phyloP scores from a whole-genome alignment of 768 basidiomycete genomes.

The Lanmaoa pseudosensibilis region DNA sequence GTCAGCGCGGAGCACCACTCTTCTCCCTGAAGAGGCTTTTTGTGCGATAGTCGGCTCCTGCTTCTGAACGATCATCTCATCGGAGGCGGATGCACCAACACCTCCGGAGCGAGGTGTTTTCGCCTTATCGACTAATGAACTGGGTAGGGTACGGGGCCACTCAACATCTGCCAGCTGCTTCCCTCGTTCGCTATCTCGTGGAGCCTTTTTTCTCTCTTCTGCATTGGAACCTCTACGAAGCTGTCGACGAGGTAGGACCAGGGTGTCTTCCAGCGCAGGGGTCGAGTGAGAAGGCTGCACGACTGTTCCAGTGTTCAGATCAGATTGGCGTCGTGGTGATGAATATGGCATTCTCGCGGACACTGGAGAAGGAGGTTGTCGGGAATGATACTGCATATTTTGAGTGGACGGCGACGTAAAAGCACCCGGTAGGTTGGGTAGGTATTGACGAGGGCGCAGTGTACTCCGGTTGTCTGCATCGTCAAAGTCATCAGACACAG shows the following conservation, averaged over 20 bases:
- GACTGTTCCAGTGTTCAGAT: slow-evolving; percentile 16
- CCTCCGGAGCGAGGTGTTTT: slow-evolving; percentile 16
- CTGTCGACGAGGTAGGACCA: slow-evolving; percentile 25
- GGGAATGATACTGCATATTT: slow-evolving; percentile 37
- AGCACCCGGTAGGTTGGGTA: slow-evolving; percentile 28
- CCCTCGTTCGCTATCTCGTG: slow-evolving; percentile 27
- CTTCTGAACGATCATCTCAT: slow-evolving; percentile 23
- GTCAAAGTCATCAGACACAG: slow-evolving; percentile 56
- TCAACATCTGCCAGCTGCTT: slow-evolving; percentile 21
- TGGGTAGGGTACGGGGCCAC: slow-evolving; percentile 15
- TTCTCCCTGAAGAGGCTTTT: slow-evolving; percentile 18
- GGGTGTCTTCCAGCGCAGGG: slow-evolving; percentile 34
- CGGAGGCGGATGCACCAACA: slow-evolving; percentile 19
- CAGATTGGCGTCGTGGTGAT: slow-evolving; percentile 27
- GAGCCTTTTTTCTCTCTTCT: slow-evolving; percentile 24
- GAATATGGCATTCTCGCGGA: slow-evolving; percentile 28
- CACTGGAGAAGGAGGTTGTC: slow-evolving; percentile 40
- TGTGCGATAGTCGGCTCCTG: slow-evolving; percentile 14
- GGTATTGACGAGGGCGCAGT: slow-evolving; percentile 40
- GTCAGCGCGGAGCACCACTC: slow-evolving; percentile 20
- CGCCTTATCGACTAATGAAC: slow-evolving; percentile 18
- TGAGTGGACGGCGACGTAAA: slow-evolving; percentile 40
- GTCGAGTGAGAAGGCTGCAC: slow-evolving; percentile 31
- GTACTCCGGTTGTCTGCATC: slow-evolving; percentile 52
- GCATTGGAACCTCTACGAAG: slow-evolving; percentile 30